These are phyloP conservation scores for Arabidopsis thaliana DNA, from an alignment of 345 rosid genomes.

Conservation along the genomic window DNA sequence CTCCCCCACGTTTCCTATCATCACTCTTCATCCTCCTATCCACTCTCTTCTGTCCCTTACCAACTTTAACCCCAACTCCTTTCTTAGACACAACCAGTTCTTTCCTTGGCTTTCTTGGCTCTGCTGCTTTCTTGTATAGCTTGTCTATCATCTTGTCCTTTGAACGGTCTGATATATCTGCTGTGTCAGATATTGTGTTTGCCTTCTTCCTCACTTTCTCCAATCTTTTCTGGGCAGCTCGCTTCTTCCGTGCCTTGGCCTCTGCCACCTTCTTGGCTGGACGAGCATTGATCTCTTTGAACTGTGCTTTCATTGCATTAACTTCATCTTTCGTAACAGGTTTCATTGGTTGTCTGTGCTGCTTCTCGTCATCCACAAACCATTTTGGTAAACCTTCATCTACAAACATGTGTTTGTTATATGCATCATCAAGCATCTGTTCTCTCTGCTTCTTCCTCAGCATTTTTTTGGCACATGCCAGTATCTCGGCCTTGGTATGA, in stretches of 20 bases:
- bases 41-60: constrained; percentile 86
- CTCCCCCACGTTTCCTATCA: constrained; percentile 55
- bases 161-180: constrained; percentile 77
- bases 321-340: constrained; percentile 90
- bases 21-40: constrained; percentile 93
- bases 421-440: constrained; percentile 80
- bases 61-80: constrained; percentile 78
- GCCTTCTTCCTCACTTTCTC: constrained; percentile 96
- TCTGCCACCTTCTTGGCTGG: constrained; percentile 96
- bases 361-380: constrained; percentile 89
- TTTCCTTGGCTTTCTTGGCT: constrained; percentile 71
- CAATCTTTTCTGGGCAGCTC: constrained; percentile 66
- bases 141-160: constrained; percentile 86
- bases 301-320: constrained; percentile 83
- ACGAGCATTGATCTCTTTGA: constrained; percentile 88
- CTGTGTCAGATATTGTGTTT: constrained; percentile 72
- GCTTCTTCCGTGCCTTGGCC: constrained; percentile 94
- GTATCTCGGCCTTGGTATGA: constrained; percentile 78
- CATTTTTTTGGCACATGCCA: constrained; percentile 95
- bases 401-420: constrained; percentile 78
- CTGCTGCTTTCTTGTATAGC: constrained; percentile 75
- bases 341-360: constrained; percentile 73
- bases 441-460: constrained; percentile 88
- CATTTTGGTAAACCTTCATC: constrained; percentile 80
- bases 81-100: constrained; percentile 92